These are phyloP conservation scores for Nigrospora oryzae DNA, from an alignment of 2,329 filamentous ascomycete genomes.

Conservation along the genomic window DNA sequence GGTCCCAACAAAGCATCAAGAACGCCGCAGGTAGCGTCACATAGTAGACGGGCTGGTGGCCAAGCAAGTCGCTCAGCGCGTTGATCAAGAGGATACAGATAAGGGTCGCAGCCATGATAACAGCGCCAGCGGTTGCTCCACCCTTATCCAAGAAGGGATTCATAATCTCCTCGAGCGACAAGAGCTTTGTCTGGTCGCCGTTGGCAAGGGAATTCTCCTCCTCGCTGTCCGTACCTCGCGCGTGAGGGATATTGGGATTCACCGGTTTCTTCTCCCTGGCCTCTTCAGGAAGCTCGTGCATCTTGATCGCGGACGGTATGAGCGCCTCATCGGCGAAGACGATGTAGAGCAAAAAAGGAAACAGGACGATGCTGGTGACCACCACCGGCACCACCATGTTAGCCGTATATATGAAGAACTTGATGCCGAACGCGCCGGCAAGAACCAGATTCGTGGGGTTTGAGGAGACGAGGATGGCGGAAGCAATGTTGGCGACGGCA, in stretches of 20 bases:
- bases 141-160: conserved; percentile 64
- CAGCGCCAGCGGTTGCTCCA: conserved; percentile 54
- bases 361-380: conserved; percentile 58
- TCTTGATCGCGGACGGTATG: conserved; percentile 57
- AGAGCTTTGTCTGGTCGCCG: conserved; percentile 41
- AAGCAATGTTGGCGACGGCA: conserved; percentile 63
- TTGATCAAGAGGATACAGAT: conserved; percentile 59
- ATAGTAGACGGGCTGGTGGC: conserved; percentile 54
- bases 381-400: conserved; percentile 69
- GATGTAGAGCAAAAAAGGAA: conserved; percentile 62
- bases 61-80: conserved; percentile 41
- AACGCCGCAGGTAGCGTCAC: conserved; percentile 61
- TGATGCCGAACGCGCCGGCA: conserved; percentile 63
- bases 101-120: conserved; percentile 60
- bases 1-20: conserved; percentile 61
- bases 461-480: conserved; percentile 68
- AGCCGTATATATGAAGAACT: conserved; percentile 66
- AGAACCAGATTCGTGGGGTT: conserved; percentile 72
- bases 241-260: conserved; percentile 65
- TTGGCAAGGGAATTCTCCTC: conserved; percentile 35
- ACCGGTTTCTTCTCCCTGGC: conserved; percentile 47
- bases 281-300: conserved; percentile 58
- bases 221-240: conserved; percentile 45
- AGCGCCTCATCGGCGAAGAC: conserved; percentile 57
- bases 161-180: conserved; percentile 65